A percentile compares a stretch with the other conserved stretches of the same genome.
These are phyloP conservation scores for Teratosphaeria viscida DNA, from an alignment of 2,329 filamentous ascomycete genomes.

Conservation along the genomic window DNA sequence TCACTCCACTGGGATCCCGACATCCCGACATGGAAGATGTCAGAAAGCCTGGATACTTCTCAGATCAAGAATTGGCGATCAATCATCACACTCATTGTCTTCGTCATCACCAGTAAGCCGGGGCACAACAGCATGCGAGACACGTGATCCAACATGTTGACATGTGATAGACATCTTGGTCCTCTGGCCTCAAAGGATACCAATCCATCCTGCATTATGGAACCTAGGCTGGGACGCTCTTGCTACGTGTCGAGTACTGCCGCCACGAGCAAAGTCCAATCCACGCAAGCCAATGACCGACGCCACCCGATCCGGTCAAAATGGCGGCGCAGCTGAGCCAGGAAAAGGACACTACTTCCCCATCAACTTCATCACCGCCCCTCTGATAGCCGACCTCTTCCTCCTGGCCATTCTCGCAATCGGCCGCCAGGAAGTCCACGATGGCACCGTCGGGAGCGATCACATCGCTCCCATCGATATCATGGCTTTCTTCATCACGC, in stretches of 20 bases:
- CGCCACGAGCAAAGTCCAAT: constrained; percentile 26
- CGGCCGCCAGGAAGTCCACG: constrained; percentile 54
- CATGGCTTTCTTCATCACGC: constrained; percentile 62
- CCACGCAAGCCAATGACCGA: background rate
- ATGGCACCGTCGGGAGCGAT: constrained; percentile 55
- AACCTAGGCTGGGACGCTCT: constrained; percentile 37
- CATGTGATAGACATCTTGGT: constrained; percentile 51
- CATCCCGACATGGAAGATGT: background rate
- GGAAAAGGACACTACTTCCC: constrained; percentile 44
- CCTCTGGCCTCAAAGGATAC: constrained; percentile 57
- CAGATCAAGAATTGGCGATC: constrained; percentile 57
- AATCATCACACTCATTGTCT: constrained; percentile 59
- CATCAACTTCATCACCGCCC: constrained; percentile 61
- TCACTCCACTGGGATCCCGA: too few species aligned
- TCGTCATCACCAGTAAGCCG: constrained; percentile 58
- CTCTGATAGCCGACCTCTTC: constrained; percentile 60
- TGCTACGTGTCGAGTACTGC: constrained; percentile 43
- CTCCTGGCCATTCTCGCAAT: constrained; percentile 60
- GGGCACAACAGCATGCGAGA: background rate
- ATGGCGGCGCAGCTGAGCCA: constrained; percentile 11
- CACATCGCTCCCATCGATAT: constrained; percentile 61
- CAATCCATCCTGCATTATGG: constrained; percentile 44
- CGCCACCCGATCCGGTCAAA: constrained; percentile 3
- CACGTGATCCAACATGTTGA: background rate
- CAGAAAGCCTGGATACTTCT: constrained; percentile 36